A percentile compares a stretch with the other conserved stretches of the same genome.
Conservation (phyloP, 257 asterid genomes). For the Coffea canephora region DNA sequence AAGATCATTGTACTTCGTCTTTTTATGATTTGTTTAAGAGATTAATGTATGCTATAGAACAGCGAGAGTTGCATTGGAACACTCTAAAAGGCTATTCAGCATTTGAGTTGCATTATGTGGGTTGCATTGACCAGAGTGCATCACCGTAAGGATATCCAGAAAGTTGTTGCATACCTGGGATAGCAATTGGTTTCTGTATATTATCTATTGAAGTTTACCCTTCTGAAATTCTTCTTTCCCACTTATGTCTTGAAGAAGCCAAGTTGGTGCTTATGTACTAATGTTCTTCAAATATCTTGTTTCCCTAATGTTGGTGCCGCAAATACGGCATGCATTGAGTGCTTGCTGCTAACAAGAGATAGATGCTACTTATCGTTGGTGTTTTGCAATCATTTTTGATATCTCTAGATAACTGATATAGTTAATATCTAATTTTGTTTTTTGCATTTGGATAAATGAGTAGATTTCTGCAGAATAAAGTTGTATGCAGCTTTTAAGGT, state of each 20-base stretch:
- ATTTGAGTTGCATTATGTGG: not conserved
- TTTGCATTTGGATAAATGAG: not conserved
- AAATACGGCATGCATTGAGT: not conserved
- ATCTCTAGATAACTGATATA: not conserved
- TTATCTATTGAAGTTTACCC: not conserved
- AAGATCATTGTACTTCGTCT: not conserved
- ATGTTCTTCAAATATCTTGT: not conserved
- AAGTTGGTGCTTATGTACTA: not conserved
- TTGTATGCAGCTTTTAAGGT: not conserved
- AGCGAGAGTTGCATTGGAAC: not conserved
- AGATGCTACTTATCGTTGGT: not conserved
- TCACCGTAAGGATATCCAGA: not conserved
- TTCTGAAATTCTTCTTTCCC: not conserved
- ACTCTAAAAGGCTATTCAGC: not conserved
- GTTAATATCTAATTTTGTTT: not conserved
- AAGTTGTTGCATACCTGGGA: not conserved
- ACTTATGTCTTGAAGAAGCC: not conserved
- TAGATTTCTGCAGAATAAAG: not conserved
- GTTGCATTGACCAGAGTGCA: not conserved
- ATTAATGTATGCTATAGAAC: not conserved
- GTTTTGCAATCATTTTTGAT: not conserved
- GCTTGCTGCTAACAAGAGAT: not conserved
- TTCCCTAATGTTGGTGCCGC: not conserved
- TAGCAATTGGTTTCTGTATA: not conserved
- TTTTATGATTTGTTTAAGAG: not conserved